Evolutionary conservation across 1,139 yeast species (phyloP).

Genomic region (Nadsonia starkeyi-henricii): DNA sequence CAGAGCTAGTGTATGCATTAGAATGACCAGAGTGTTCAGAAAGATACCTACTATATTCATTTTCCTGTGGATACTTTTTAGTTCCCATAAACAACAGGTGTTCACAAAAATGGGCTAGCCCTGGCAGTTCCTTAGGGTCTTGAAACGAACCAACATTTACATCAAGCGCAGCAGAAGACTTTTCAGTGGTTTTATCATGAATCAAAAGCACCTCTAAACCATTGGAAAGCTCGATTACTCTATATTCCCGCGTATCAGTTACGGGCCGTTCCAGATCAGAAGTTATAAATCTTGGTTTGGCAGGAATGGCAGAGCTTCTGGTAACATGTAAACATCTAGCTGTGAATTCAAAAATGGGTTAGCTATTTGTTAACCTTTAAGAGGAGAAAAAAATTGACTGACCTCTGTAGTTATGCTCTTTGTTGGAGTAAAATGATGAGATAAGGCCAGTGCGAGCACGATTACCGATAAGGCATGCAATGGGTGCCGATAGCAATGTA

Average conservation of each 20-base stretch:
- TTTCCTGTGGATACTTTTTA: constrained; percentile 76
- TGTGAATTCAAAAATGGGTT: background rate
- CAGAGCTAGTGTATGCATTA: constrained; percentile 81
- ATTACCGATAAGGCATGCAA: background rate
- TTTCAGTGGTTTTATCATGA: constrained; percentile 74
- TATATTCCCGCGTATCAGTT: constrained; percentile 59
- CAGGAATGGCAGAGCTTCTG: background rate
- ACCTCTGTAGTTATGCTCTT: background rate
- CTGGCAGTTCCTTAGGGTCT: constrained; percentile 62
- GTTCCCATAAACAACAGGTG: constrained; percentile 97
- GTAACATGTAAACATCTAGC: background rate
- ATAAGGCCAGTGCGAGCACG: background rate
- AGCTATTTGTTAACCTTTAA: no score
- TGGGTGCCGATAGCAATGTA: background rate
- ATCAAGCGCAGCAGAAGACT: constrained; percentile 85
- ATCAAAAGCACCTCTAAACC: constrained; percentile 62
- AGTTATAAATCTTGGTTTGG: constrained; percentile 7
- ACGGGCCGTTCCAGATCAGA: constrained; percentile 20
- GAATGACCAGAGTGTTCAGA: constrained; percentile 54
- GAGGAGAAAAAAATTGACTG: background rate
- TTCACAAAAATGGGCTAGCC: constrained; percentile 94
- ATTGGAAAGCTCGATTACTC: constrained; percentile 52
- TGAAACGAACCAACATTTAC: constrained; percentile 84
- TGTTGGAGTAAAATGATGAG: no score
- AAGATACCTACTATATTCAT: constrained; percentile 68